These are phyloP conservation scores for Colletotrichum siamense DNA, from an alignment of 2,329 filamentous ascomycete species.

Conservation along the genomic window DNA sequence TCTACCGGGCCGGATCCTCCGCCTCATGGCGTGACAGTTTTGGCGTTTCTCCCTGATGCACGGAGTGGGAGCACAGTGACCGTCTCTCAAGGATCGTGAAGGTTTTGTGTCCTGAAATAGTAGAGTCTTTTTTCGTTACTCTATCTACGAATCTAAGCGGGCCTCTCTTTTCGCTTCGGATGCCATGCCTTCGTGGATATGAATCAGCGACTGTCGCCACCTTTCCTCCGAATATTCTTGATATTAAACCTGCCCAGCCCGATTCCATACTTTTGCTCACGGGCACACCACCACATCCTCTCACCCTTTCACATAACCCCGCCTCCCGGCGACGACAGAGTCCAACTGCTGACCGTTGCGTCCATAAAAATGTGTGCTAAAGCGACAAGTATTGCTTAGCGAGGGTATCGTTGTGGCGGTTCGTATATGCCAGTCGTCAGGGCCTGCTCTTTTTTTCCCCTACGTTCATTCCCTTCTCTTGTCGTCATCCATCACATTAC, in stretches of 20 bases:
- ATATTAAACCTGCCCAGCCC: neutral
- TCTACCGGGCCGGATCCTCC: neutral
- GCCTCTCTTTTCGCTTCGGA: neutral
- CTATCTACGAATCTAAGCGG: neutral
- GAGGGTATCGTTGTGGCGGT: slow-evolving; percentile 20
- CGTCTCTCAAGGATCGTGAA: neutral
- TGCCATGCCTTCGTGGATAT: neutral
- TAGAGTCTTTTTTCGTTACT: neutral
- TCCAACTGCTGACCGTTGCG: neutral
- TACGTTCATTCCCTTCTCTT: neutral
- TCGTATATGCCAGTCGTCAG: neutral
- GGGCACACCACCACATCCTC: neutral
- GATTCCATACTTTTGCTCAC: neutral
- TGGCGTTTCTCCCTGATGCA: neutral
- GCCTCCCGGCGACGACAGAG: neutral
- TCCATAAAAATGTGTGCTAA: neutral
- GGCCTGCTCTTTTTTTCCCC: neutral
- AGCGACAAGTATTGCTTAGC: neutral
- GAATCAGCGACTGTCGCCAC: neutral
- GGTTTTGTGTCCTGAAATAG: neutral
- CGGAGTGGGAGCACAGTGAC: neutral
- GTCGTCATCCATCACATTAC: neutral
- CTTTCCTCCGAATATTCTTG: neutral
- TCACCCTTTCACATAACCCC: neutral
- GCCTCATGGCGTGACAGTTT: neutral